phyloP scores from a whole-genome alignment of 139 green algal species.

The Coelastrella sp. region DNA sequence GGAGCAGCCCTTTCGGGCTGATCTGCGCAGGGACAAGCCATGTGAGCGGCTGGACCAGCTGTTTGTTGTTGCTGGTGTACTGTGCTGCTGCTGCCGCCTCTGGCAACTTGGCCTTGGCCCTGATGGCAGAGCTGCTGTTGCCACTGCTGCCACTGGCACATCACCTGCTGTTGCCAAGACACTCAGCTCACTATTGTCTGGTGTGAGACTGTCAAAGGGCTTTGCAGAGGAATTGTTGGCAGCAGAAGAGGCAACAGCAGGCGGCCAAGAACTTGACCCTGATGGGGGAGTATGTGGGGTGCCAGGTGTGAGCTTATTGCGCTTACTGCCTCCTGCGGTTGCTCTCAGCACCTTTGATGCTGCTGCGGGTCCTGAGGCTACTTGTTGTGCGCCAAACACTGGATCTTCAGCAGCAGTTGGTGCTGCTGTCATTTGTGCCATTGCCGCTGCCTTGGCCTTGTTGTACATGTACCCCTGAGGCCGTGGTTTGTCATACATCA shows the following conservation, averaged over 20 bases:
- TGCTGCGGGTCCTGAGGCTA: neutral
- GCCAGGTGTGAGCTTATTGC: no score
- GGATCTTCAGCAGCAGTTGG: neutral
- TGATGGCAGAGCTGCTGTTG: neutral
- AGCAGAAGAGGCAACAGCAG: neutral
- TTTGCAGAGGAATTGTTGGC: neutral
- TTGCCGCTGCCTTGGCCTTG: slow-evolving; percentile 27
- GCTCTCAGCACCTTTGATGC: no score
- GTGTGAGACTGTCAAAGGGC: neutral
- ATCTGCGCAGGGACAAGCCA: neutral
- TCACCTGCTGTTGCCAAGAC: neutral
- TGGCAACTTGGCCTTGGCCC: neutral
- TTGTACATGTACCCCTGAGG: slow-evolving; percentile 32
- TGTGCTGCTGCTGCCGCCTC: neutral
- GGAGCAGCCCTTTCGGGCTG: neutral
- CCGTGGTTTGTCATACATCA: slow-evolving; percentile 11
- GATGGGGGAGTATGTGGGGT: neutral
- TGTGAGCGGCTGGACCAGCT: neutral
- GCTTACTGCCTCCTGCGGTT: neutral
- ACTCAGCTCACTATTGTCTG: neutral
- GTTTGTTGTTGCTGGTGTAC: neutral
- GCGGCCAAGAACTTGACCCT: neutral
- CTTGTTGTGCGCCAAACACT: neutral
- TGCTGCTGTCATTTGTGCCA: neutral
- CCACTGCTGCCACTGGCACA: neutral